Conservation (phyloP, 371 early-diverging fungal genomes). For the Coemansia sp. region DNA sequence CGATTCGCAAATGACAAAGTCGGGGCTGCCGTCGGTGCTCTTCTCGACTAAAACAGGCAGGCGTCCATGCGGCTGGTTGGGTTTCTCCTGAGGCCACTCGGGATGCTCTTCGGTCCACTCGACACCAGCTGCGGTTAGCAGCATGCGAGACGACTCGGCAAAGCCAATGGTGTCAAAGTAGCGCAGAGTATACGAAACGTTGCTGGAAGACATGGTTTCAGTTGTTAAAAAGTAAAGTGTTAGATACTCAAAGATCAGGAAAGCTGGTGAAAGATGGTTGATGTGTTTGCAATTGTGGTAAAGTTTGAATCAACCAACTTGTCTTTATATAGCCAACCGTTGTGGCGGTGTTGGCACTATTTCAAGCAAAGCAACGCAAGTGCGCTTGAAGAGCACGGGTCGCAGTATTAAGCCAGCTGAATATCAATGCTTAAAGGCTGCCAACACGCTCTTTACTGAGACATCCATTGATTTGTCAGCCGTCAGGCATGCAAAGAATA, state of each 20-base stretch:
- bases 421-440: not conserved
- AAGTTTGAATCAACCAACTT: not conserved
- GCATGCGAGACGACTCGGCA: slow-evolving; percentile 19
- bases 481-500: not conserved
- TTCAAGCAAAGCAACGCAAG: not conserved
- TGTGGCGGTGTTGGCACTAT: not conserved
- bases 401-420: not conserved
- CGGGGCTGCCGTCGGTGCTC: slow-evolving; percentile 36
- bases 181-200: slow-evolving; percentile 21
- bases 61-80: slow-evolving; percentile 55
- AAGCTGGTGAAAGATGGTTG: not conserved
- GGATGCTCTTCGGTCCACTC: slow-evolving; percentile 44
- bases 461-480: not conserved
- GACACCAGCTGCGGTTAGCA: slow-evolving; percentile 27
- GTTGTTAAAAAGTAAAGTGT: not conserved
- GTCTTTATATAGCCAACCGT: not conserved
- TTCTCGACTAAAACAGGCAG: slow-evolving; percentile 55
- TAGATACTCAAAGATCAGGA: not conserved
- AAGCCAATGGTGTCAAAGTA: slow-evolving; percentile 39
- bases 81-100: slow-evolving; percentile 54
- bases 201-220: not conserved
- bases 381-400: not conserved
- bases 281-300: not conserved
- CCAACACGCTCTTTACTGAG: not conserved
- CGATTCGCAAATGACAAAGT: slow-evolving; percentile 52